These are phyloP conservation scores for Papiliotrema laurentii DNA, from an alignment of 1,284 basidiomycete species.

Conservation along the genomic window DNA sequence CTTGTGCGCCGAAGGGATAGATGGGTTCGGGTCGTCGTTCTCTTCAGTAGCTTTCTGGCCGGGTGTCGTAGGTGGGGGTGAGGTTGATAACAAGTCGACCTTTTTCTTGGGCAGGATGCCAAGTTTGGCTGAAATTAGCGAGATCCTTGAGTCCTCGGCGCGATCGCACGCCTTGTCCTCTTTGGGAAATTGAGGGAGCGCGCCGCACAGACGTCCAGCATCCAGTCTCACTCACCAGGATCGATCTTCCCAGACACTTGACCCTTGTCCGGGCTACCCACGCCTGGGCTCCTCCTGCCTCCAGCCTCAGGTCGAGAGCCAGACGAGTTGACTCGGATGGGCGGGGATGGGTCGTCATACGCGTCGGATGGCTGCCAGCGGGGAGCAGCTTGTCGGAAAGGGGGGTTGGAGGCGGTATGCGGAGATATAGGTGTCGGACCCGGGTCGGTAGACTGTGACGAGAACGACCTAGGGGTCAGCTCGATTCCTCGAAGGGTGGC, in stretches of 20 bases:
- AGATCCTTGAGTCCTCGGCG: too few relatives aligned
- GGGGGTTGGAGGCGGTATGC: slow-evolving; percentile 9
- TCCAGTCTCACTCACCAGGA: slow-evolving; percentile 29
- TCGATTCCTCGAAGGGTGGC: not conserved
- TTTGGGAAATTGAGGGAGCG: too few relatives aligned
- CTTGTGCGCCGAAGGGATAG: slow-evolving; percentile 23
- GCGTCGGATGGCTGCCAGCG: slow-evolving; percentile 44
- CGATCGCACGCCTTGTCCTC: too few relatives aligned
- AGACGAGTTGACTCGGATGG: slow-evolving; percentile 2
- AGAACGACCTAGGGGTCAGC: slow-evolving; percentile 25
- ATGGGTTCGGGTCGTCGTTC: slow-evolving; percentile 33
- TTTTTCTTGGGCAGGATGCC: slow-evolving; percentile 47
- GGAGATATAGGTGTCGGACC: slow-evolving; percentile 4
- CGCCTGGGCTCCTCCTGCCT: slow-evolving; percentile 2
- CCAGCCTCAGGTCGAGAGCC: slow-evolving; percentile 12
- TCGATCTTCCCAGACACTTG: slow-evolving; percentile 40
- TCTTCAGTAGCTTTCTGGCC: slow-evolving; percentile 9
- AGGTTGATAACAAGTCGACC: slow-evolving; percentile 26
- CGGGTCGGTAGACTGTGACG: slow-evolving; percentile 25
- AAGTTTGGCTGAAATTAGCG: slow-evolving; percentile 47
- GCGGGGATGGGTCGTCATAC: slow-evolving; percentile 32
- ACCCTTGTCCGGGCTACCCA: slow-evolving; percentile 10
- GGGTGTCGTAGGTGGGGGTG: slow-evolving; percentile 4
- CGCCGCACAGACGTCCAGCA: too few relatives aligned
- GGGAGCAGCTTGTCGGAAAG: slow-evolving; percentile 18